A percentile compares a stretch with the other conserved stretches of the same genome.
phyloP scores from a whole-genome alignment of 495 filamentous ascomycete species.

The Acidiella bohemica region DNA sequence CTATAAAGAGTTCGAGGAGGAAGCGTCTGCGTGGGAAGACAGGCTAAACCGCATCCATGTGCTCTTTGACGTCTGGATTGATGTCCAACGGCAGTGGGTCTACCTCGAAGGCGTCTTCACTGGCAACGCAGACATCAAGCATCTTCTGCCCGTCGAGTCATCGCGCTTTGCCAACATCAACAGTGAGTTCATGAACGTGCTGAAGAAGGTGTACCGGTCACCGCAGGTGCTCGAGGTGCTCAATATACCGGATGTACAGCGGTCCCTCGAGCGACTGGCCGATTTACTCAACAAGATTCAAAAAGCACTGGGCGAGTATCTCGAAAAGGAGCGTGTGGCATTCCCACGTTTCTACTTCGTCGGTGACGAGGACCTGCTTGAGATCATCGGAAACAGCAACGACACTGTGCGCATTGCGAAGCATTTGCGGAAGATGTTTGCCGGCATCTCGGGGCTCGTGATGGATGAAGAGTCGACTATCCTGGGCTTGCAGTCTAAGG shows the following conservation, averaged over 20 bases:
- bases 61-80: conserved; percentile 98
- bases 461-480: conserved; percentile 80
- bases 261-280: conserved; percentile 83
- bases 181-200: conserved; percentile 89
- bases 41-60: conserved; percentile 95
- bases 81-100: conserved; percentile 98
- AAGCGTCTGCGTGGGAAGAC: conserved; percentile 92
- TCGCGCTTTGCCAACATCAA: conserved; percentile 98
- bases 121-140: conserved; percentile 97
- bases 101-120: conserved; percentile 98
- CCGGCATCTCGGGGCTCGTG: conserved; percentile 74
- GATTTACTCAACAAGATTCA: conserved; percentile 98
- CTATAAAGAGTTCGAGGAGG: conserved; percentile 97
- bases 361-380: conserved; percentile 94
- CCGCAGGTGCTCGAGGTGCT: conserved; percentile 91
- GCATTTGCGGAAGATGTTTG: conserved; percentile 99
- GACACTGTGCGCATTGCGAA: conserved; percentile 91
- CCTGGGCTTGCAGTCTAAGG: conserved; percentile 84
- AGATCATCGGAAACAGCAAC: conserved; percentile 99
- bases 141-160: conserved; percentile 88
- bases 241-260: conserved; percentile 86
- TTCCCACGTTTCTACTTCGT: conserved; percentile 99
- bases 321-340: conserved; percentile 90
- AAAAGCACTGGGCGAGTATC: conserved; percentile 95
- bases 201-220: conserved; percentile 96